Evolutionary conservation across 106 monocot species (phyloP), one percentile per base, ranked within the genome.

Genomic region (Allium sativum): DNA sequence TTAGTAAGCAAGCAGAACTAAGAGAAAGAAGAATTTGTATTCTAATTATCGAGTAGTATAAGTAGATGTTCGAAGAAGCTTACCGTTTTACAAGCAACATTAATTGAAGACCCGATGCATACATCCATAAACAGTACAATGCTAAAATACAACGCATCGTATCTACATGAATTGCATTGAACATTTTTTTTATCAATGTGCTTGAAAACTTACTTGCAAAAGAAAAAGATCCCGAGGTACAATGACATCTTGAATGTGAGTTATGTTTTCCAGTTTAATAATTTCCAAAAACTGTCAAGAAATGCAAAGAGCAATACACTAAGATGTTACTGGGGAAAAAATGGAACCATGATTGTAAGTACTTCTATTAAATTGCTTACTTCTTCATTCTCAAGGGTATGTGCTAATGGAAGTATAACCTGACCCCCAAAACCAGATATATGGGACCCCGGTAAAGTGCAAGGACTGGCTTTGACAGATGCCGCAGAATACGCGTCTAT

Each of bases 341-440:
- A 31, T 31, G 31, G 31, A 0, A 31, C 5, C 4, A 31, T 31
- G 31, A 31, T 31, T 31, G 31, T 31, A 31, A 31, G 4, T 31
- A 31, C 31, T 31, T 19, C 48, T 42, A 68, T 48, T 7, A 42
- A 52, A 42, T 3, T 16, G 16, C 21, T 62, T 74, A 88, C 88
- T 59, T 83, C 88, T 61, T 88, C 88, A 73, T 72, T 66, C 43
- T 88, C 80, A 31, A 80, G 59, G 48, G 80, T 78, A 46, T 88
- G 83, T 22, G 88, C 74, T 45, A 83, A 57, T 60, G 88, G 88
- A 72, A 83, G 75, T 58, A 83, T 83, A 64, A 83, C 76, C 62
- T 88, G 83, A 59, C 71, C 59, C 17, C 74, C 80, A 73, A 63
- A 70, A 45, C 69, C 63, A 58, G 74, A 75, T 69, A 66, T 46